Conservation (phyloP, 208 protist species). For the Endotrypanum monterogeii region DNA sequence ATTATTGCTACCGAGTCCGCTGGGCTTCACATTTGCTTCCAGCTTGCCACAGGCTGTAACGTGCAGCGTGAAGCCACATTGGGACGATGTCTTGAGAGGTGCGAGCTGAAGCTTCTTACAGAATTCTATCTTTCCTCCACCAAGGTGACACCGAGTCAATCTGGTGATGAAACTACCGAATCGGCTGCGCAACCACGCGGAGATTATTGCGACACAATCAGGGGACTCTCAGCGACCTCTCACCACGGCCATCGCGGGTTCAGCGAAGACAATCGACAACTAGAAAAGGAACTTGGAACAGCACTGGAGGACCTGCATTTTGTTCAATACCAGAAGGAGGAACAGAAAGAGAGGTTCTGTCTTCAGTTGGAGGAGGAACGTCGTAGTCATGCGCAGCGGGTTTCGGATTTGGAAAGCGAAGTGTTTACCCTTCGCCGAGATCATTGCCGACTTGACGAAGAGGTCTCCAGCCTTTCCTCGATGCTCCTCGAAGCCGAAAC, state of each 20-base stretch:
- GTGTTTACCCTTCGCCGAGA: constrained; percentile 23
- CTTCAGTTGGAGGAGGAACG: constrained; percentile 21
- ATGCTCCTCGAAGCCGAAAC: constrained; percentile 23
- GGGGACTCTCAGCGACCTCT: neutral
- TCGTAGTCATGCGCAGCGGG: neutral
- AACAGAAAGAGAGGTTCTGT: constrained; percentile 15
- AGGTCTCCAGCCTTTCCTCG: constrained; percentile 23
- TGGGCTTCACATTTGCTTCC: constrained; percentile 26
- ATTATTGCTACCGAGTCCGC: constrained; percentile 17
- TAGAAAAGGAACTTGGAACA: constrained; percentile 10
- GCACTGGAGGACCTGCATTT: constrained; percentile 23
- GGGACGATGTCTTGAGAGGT: constrained; percentile 5
- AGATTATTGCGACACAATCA: neutral
- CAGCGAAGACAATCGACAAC: constrained; percentile 13
- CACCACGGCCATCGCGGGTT: neutral
- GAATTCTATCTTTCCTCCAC: constrained; percentile 13
- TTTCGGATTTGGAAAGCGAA: constrained; percentile 16
- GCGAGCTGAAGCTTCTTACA: constrained; percentile 13
- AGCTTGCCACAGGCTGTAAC: constrained; percentile 13
- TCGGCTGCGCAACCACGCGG: neutral
- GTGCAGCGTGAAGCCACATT: constrained; percentile 8
- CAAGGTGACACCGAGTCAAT: neutral
- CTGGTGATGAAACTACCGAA: neutral
- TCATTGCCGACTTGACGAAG: constrained; percentile 16
- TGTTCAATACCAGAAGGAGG: constrained; percentile 15